Evolutionary conservation across 768 basidiomycete species (phyloP).

Genomic region (Macrolepiota fuliginosa): DNA sequence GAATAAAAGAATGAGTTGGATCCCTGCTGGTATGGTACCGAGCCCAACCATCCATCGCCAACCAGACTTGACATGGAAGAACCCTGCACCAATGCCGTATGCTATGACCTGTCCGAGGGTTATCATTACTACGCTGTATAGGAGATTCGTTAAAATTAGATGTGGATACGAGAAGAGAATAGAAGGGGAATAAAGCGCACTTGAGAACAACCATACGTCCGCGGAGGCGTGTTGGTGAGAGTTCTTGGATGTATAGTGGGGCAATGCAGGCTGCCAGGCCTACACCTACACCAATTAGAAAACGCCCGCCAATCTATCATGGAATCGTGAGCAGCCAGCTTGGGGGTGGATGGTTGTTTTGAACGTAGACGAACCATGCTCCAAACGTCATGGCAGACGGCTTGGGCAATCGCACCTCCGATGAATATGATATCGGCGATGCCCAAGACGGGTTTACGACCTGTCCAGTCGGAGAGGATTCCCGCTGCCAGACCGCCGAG

Average conservation of each 20-base stretch:
- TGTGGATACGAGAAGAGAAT: not conserved
- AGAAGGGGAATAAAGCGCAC: conserved; percentile 14
- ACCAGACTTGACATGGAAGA: conserved; percentile 53
- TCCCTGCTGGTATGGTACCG: conserved; percentile 62
- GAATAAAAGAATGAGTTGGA: conserved; percentile 59
- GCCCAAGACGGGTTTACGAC: conserved; percentile 60
- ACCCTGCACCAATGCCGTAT: conserved; percentile 71
- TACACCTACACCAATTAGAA: conserved; percentile 73
- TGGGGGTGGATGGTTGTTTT: too few species aligned
- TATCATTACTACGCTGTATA: conserved; percentile 63
- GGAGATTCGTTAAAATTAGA: not conserved
- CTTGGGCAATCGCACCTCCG: conserved; percentile 68
- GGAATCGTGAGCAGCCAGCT: not conserved
- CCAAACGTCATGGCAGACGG: conserved; percentile 67
- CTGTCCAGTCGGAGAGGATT: conserved; percentile 67
- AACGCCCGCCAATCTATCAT: conserved; percentile 61
- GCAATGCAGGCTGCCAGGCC: conserved; percentile 77
- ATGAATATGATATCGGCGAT: conserved; percentile 75
- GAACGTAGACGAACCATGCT: conserved; percentile 49
- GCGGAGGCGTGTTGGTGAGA: conserved; percentile 70
- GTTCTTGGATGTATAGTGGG: conserved; percentile 82
- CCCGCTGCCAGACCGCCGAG: conserved; percentile 73
- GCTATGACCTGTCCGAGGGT: conserved; percentile 80
- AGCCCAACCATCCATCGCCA: conserved; percentile 89
- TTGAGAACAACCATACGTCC: conserved; percentile 82